Evolutionary conservation across 1,284 basidiomycete species (phyloP).

Genomic region (Pulveroboletus sp.): DNA sequence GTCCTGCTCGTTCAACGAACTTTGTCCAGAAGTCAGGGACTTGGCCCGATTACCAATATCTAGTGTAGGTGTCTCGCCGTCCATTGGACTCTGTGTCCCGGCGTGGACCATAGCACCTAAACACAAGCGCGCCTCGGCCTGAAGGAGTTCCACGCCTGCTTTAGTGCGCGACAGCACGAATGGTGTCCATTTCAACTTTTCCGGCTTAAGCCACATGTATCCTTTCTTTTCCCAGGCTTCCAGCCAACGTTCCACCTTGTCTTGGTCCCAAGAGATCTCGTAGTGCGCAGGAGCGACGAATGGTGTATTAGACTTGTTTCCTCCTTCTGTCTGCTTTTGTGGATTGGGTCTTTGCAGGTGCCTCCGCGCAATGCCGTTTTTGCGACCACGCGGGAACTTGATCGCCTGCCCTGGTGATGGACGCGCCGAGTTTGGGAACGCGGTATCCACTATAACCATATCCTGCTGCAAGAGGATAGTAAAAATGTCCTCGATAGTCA

Average conservation of each 20-base stretch:
- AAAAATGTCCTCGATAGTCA: conserved; percentile 90
- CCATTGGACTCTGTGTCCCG: conserved; percentile 26
- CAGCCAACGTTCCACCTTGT: conserved; percentile 69
- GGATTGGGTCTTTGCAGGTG: conserved; percentile 62
- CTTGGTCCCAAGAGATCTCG: conserved; percentile 73
- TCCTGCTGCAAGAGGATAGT: conserved; percentile 74
- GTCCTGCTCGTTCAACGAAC: conserved; percentile 19
- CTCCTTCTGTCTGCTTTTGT: conserved; percentile 48
- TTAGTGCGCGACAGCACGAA: conserved; percentile 73
- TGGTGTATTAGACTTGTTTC: conserved; percentile 45
- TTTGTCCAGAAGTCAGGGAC: conserved; percentile 17
- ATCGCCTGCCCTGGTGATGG: conserved; percentile 76
- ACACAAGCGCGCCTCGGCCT: conserved; percentile 27
- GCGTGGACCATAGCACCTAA: conserved; percentile 23
- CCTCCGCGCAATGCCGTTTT: conserved; percentile 61
- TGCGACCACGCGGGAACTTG: conserved; percentile 69
- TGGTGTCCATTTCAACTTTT: conserved; percentile 93
- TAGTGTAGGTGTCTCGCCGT: conserved; percentile 28
- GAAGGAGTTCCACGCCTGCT: conserved; percentile 43
- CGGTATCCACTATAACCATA: conserved; percentile 70
- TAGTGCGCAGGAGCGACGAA: conserved; percentile 77
- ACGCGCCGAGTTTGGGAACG: conserved; percentile 50
- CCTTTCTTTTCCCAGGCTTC: conserved; percentile 78
- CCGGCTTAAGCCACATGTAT: conserved; percentile 78
- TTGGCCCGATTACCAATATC: conserved; percentile 24